Evolutionary conservation across 1,284 basidiomycete species (phyloP), one percentile per base, ranked within the genome.

Genomic region (Trametes pubescens): DNA sequence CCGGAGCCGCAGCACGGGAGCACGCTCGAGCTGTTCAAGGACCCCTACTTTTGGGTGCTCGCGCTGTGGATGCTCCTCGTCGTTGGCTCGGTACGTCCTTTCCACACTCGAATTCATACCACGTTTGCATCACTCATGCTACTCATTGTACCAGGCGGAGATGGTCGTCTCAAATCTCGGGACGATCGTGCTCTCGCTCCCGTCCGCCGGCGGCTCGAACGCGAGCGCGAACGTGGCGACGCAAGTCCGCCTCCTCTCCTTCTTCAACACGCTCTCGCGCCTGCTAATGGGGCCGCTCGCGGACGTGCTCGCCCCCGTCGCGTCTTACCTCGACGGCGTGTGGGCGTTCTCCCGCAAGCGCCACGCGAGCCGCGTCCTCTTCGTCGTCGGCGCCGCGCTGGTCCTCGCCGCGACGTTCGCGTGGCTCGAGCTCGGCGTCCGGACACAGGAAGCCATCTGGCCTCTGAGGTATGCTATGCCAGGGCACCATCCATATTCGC

Each of bases 141-240:
- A 6, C 13, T 35, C 32, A 53, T 43, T n/a, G n/a, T n/a, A 43
- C 13, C 61, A 93, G 92, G 86, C 86, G 53, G 91, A 93, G 76
- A 93, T 92, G 91, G 82, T 93, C 24, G 87, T 93, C 35, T 87
- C 90, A 11, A 93, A 92, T 70, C 86, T 93, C 52, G 91, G 90
- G 32, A 86, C 89, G 3, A 89, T 93, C 56, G 83, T 89, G n/a
- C 75, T 89, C 7, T 86, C 90, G 9, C 80, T 93, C 46, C 83
- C 86, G 22, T 71, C 78, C 24, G 64, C 72, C 48, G 65, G 69
- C 29, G 55, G 65, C 0, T 58, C 61, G 4, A 56, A 47, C 46
- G 57, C 74, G 9, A 65, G 74, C 16, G 44, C 72, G 32, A 63
- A 65, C 16, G 47, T 72, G 40, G 57, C 87, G 7, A 80, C 78